Base-by-base conservation (phyloP, 352 stramenopile genomes). In the Phytophthora idaei region DNA sequence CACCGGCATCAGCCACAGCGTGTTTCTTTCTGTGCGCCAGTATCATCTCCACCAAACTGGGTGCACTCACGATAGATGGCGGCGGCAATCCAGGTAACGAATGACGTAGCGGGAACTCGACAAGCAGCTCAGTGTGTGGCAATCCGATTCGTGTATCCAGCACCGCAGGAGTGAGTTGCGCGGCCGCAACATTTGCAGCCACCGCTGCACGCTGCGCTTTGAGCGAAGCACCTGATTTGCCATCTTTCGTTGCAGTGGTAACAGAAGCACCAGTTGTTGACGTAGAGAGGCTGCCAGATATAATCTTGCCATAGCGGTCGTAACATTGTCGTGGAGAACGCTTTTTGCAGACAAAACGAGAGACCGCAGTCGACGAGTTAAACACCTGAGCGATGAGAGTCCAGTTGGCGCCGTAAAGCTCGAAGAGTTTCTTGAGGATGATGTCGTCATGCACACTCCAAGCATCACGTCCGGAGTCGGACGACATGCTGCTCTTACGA, bases 391-490 rank as follows among this genome's bases (percentile, higher is more conserved):
- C 83, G 36, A 96, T 92, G 11, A 96, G 76, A 48, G 85, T 93
- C 89, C 89, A 96, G 48, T 96, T 96, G 25, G 85, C 81, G 2
- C 89, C 89, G 57, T 96, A 96, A 27, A 93, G 68, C 56, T 95
- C 87, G 45, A 93, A 91, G 11, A 95, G 64, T 68, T 94, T 94
- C 71, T 90, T 91, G 3, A 96, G 69, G 28, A 94, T 69, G 7
- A 89, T 68, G 57, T 96, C 89, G 51, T 95, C 87, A 25, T 90
- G 74, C 46, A 81, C 58, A 42, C 74, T 91, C 89, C 89, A 96
- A 10, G 64, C 69, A 28, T 89, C 80, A 51, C 79, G 77, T 12
- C 73, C 74, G 11, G 76, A 74, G 57, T 92, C 83, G 2, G 59
- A 57, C 17, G 85, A 80, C 52, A 93, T 76, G 28, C 81, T 92